Evolutionary conservation across 768 basidiomycete species (phyloP), one percentile per base, ranked within the genome.

Genomic region (Auriculariales sp.): DNA sequence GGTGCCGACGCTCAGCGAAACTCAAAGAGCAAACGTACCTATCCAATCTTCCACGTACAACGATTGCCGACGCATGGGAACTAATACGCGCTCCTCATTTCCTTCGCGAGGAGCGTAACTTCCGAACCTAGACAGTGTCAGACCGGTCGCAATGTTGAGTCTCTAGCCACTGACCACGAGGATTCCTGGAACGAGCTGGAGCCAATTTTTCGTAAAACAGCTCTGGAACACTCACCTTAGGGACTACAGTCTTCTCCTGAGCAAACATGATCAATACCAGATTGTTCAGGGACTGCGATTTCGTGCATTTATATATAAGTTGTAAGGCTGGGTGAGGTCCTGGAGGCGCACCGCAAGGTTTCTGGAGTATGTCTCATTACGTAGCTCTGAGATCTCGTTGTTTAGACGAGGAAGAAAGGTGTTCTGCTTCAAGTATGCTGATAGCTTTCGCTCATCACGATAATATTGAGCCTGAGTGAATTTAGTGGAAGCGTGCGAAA

Each of bases 31-130:
- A 10, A 44, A 7, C n/a, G 27, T 25, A 3, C 89, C 89, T 48
- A 91, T 83, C 83, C 83, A 86, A 59, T 92, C 82, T 55, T 87
- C 77, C 6, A 59, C 58, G 61, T 91, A 92, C 22, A 92, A 62
- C 9, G 76, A 78, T 52, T 90, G 88, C 48, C 61, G 61, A 30
- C 69, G 73, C 84, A 92, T 83, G 2, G 84, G 79, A 27, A 90
- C 65, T 36, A 85, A 71, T 1, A 58, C 57, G 58, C 60, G 66
- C 42, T 61, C 61, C 35, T 51, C 36, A 4, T 33, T 48, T 31
- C 42, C 50, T 17, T 68, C 63, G 6, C 60, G 51, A 2, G 64
- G 66, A 2, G 69, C 70, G 57, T 83, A 81, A 3, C 83, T 81
- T 4, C 84, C 87, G 63, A 92, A 91, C n/a, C n/a, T n/a, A n/a